Evolutionary conservation across 2,329 filamentous ascomycete species (phyloP).

Genomic region (Neodidymelliopsis sp.): DNA sequence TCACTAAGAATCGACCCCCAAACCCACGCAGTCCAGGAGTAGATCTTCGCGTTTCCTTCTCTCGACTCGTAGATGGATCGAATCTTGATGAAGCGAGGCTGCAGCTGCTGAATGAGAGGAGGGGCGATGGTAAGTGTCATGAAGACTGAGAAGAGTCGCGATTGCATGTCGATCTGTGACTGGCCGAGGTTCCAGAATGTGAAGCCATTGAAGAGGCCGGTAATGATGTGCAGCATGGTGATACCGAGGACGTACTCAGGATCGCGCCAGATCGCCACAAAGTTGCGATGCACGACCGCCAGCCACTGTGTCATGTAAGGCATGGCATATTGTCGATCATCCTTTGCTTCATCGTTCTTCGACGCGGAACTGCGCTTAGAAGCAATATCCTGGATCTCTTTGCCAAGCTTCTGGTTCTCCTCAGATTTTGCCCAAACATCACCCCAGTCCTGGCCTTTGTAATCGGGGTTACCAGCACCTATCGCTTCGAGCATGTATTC

Average conservation of each 20-base stretch:
- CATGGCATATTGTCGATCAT: slow-evolving; percentile 56
- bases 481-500: slow-evolving; percentile 61
- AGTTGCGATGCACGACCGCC: slow-evolving; percentile 57
- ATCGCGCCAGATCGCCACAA: slow-evolving; percentile 70
- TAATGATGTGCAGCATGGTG: slow-evolving; percentile 62
- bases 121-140: slow-evolving; percentile 78
- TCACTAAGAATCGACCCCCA: slow-evolving; percentile 72
- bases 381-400: slow-evolving; percentile 54
- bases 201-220: slow-evolving; percentile 58
- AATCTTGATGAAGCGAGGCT: slow-evolving; percentile 73
- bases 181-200: slow-evolving; percentile 58
- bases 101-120: slow-evolving; percentile 77
- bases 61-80: slow-evolving; percentile 73
- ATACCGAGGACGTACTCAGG: slow-evolving; percentile 65
- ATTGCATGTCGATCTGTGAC: slow-evolving; percentile 56
- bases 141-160: slow-evolving; percentile 77
- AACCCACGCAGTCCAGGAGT: slow-evolving; percentile 76
- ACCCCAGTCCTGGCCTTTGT: slow-evolving; percentile 56
- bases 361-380: slow-evolving; percentile 41
- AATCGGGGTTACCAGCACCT: slow-evolving; percentile 52
- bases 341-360: slow-evolving; percentile 46
- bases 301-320: slow-evolving; percentile 52
- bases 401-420: slow-evolving; percentile 48
- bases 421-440: slow-evolving; percentile 54
- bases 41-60: slow-evolving; percentile 80